phyloP scores from a whole-genome alignment of 2,329 filamentous ascomycete species.

The Hypoxylon sp. region DNA sequence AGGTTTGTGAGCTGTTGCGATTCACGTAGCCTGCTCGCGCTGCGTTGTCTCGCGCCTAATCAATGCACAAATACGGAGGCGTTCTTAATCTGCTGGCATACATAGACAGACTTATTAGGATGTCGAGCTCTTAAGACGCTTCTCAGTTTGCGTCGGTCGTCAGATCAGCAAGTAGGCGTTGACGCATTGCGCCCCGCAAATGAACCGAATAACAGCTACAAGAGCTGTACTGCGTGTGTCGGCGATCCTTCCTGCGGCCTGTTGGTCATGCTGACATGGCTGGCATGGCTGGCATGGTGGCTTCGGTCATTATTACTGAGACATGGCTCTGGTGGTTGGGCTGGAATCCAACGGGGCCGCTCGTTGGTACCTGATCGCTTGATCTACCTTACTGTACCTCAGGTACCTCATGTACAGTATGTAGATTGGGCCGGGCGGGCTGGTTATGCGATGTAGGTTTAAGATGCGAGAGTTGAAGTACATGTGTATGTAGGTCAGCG shows the following conservation, averaged over 20 bases:
- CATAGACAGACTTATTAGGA: slow-evolving; percentile 11
- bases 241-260: slow-evolving; percentile 53
- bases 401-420: slow-evolving; percentile 22
- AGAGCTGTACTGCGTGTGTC: slow-evolving; percentile 48
- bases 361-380: slow-evolving; percentile 53
- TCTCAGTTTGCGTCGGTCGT: slow-evolving; percentile 18
- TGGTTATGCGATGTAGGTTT: slow-evolving; percentile 6
- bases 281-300: slow-evolving; percentile 41
- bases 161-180: slow-evolving; percentile 39
- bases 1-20: slow-evolving; percentile 40
- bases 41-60: slow-evolving; percentile 31
- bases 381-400: slow-evolving; percentile 42
- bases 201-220: slow-evolving; percentile 37
- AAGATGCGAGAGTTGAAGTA: neutral
- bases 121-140: slow-evolving; percentile 8
- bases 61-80: slow-evolving; percentile 19
- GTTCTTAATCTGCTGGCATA: slow-evolving; percentile 17
- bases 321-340: slow-evolving; percentile 52
- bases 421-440: slow-evolving; percentile 16
- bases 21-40: slow-evolving; percentile 26
- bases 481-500: slow-evolving; percentile 42
- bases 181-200: slow-evolving; percentile 44
- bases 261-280: slow-evolving; percentile 52
- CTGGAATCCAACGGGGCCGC: slow-evolving; percentile 51
- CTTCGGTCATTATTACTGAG: slow-evolving; percentile 45